phyloP scores from a whole-genome alignment of 2,329 filamentous ascomycete genomes.

The Aureobasidium sp. region DNA sequence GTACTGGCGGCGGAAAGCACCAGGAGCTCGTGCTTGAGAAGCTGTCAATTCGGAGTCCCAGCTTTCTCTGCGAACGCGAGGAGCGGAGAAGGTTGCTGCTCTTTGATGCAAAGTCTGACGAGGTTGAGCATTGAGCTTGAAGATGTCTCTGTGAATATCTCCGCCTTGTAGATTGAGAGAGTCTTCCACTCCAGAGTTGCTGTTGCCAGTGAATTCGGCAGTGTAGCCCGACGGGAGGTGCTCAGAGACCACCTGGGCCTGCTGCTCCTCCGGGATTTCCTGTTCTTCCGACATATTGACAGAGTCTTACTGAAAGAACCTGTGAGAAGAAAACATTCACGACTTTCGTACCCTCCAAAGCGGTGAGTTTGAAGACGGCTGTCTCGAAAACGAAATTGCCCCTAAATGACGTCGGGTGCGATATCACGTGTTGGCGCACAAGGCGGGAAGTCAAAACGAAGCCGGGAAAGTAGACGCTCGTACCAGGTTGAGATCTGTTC shows the following conservation, averaged over 20 bases:
- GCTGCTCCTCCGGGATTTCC: background rate
- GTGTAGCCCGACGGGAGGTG: constrained; percentile 18
- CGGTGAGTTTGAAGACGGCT: constrained; percentile 2
- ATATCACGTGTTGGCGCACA: background rate
- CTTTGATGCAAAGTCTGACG: constrained; percentile 41
- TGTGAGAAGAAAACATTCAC: background rate
- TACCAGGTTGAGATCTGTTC: background rate
- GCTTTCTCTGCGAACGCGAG: constrained; percentile 18
- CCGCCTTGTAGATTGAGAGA: constrained; percentile 67
- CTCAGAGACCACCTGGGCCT: constrained; percentile 15
- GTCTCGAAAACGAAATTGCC: constrained; percentile 8
- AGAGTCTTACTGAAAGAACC: background rate
- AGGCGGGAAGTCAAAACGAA: background rate
- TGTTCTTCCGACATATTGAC: constrained; percentile 5
- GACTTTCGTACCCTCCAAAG: background rate
- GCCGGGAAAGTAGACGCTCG: background rate
- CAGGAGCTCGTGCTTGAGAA: constrained; percentile 42
- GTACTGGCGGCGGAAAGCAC: constrained; percentile 49
- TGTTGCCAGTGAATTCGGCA: constrained; percentile 10
- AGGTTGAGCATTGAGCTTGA: constrained; percentile 57
- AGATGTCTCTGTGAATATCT: constrained; percentile 71
- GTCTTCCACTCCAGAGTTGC: constrained; percentile 42
- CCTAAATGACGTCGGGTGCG: constrained; percentile 4
- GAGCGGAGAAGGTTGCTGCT: constrained; percentile 59
- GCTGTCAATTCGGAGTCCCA: constrained; percentile 31